phyloP scores from a whole-genome alignment of 1,284 basidiomycete species.

The Cryptococcus sp. region DNA sequence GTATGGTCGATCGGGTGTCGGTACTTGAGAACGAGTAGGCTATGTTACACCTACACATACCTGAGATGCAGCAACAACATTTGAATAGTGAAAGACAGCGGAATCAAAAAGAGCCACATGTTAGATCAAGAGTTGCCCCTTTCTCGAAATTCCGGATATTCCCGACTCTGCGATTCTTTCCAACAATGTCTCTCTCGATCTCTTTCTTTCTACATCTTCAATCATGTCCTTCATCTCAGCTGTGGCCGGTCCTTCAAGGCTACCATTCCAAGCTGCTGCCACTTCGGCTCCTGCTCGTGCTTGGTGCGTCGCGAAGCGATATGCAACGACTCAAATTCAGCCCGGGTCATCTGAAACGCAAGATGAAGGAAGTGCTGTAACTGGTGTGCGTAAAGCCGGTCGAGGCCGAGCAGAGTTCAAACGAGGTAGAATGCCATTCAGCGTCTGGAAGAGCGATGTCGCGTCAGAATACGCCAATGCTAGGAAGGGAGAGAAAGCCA shows the following conservation, averaged over 20 bases:
- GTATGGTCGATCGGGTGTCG: background rate
- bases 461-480: slow-evolving; percentile 14
- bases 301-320: background rate
- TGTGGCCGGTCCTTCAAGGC: slow-evolving; percentile 24
- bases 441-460: slow-evolving; percentile 27
- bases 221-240: slow-evolving; percentile 9
- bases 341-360: no score
- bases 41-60: background rate
- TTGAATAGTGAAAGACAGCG: background rate
- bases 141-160: background rate
- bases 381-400: background rate
- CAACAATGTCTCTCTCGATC: background rate
- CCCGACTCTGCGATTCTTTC: background rate
- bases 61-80: no score
- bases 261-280: slow-evolving; percentile 5
- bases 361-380: background rate
- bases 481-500: slow-evolving; percentile 29
- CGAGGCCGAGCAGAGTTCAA: background rate
- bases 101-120: background rate
- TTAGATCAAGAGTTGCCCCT: background rate
- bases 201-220: background rate
- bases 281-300: background rate
- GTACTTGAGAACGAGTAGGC: background rate
- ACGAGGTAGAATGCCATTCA: slow-evolving; percentile 2
- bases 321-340: background rate